Percentiles rank a stretch among this genome's conserved stretches.
These are phyloP conservation scores for Xylariales sp. DNA, from an alignment of 2,329 filamentous ascomycete species.

Conservation along the genomic window DNA sequence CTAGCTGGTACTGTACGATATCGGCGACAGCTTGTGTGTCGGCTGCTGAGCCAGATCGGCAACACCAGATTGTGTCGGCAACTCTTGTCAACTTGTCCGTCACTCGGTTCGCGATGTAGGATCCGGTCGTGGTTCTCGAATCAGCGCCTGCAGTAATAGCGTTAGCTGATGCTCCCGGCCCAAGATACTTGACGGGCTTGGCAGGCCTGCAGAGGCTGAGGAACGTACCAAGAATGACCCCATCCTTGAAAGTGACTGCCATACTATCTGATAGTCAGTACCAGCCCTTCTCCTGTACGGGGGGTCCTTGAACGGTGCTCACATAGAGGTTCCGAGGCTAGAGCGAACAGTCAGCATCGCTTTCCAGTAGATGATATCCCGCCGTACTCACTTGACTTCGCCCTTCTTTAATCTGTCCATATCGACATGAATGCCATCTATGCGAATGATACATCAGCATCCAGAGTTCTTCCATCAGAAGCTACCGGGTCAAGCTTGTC, in stretches of 20 bases:
- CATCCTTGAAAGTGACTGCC: slow-evolving; percentile 98
- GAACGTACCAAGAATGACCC: slow-evolving; percentile 77
- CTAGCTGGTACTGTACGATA: slow-evolving; percentile 94
- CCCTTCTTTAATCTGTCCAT: slow-evolving; percentile 99
- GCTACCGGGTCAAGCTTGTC: slow-evolving; percentile 14
- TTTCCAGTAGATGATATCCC: neutral
- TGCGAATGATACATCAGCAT: slow-evolving; percentile 18
- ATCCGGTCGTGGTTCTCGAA: slow-evolving; percentile 92
- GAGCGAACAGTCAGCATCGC: slow-evolving; percentile 5
- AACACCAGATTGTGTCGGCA: slow-evolving; percentile 99
- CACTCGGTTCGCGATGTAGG: slow-evolving; percentile 98
- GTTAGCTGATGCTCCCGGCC: neutral
- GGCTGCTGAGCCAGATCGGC: slow-evolving; percentile 92
- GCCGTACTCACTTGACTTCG: slow-evolving; percentile 82
- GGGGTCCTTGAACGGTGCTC: slow-evolving; percentile 32
- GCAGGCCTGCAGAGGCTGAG: neutral
- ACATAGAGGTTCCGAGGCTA: slow-evolving; percentile 97
- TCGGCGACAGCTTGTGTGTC: slow-evolving; percentile 98
- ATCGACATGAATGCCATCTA: slow-evolving; percentile 98
- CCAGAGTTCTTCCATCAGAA: slow-evolving; percentile 16
- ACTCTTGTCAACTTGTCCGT: slow-evolving; percentile 99
- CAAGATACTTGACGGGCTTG: neutral
- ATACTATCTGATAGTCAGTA: slow-evolving; percentile 55
- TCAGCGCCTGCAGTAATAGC: slow-evolving; percentile 64
- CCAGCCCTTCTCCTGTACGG: neutral